Evolutionary conservation across 257 asterid species (phyloP).

Genomic region (Solanum ossicruentum): DNA sequence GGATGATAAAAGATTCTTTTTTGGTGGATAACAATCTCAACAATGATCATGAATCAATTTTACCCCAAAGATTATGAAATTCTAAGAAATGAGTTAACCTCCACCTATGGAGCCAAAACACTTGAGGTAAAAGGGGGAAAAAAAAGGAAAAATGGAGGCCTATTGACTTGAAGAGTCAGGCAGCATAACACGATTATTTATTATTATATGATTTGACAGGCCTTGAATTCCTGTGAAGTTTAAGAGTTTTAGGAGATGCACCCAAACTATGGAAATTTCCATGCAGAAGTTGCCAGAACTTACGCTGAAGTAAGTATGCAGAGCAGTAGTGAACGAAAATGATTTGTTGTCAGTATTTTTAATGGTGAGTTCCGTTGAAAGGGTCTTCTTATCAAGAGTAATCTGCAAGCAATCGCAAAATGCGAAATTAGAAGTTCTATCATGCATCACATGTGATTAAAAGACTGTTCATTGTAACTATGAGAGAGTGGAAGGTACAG

Average conservation of each 20-base stretch:
- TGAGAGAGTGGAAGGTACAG: not conserved
- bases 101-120: not conserved
- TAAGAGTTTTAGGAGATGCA: not conserved
- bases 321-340: conserved; percentile 81
- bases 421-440: not conserved
- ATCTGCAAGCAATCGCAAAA: conserved; percentile 40
- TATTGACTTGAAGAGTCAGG: not conserved
- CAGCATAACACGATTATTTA: not conserved
- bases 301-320: conserved; percentile 87
- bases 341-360: conserved; percentile 72
- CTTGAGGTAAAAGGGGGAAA: not conserved
- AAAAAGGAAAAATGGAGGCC: not conserved
- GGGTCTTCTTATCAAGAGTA: conserved; percentile 47
- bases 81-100: not conserved
- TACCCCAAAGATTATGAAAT: not conserved
- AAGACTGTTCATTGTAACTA: not conserved
- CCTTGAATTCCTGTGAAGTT: not conserved
- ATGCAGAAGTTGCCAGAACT: conserved; percentile 5
- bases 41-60: not conserved
- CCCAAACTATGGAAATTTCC: not conserved
- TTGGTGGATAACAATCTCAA: not conserved
- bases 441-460: not conserved
- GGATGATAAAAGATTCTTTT: not conserved
- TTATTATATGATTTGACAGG: not conserved
- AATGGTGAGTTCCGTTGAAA: conserved; percentile 69